Percentiles rank a stretch among this genome's conserved stretches.
Evolutionary conservation across 257 asterid genomes (phyloP).

Genomic region (Haberlea rhodopensis): DNA sequence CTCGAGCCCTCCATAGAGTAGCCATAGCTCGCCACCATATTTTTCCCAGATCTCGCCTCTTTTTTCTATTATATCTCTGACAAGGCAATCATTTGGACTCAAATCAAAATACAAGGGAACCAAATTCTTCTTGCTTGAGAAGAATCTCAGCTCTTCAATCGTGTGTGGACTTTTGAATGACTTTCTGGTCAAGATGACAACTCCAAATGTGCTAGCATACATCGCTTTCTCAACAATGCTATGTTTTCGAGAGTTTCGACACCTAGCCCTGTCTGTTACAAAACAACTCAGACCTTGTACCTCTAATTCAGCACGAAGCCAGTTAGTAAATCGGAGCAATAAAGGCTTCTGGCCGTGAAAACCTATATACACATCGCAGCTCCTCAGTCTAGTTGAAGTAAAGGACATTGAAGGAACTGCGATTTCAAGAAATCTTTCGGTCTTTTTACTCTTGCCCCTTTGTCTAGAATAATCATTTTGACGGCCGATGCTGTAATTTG

Average conservation of each 20-base stretch:
- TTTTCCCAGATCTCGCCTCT: conserved; percentile 96
- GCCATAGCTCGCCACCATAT: conserved; percentile 93
- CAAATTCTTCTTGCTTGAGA: conserved; percentile 85
- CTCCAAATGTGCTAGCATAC: conserved; percentile 81
- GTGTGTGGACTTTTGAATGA: conserved; percentile 82
- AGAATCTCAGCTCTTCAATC: conserved; percentile 78
- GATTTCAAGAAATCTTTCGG: conserved; percentile 45
- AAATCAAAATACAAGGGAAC: conserved; percentile 87
- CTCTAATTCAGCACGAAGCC: conserved; percentile 89
- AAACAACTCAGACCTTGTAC: conserved; percentile 83
- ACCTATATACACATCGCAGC: conserved; percentile 82
- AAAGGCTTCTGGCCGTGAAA: conserved; percentile 71
- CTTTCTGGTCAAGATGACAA: conserved; percentile 78
- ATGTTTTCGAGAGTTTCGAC: conserved; percentile 68
- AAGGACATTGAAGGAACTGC: conserved; percentile 55
- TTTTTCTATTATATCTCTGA: conserved; percentile 79
- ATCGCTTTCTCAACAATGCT: conserved; percentile 63
- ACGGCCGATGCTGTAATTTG: conserved; percentile 38
- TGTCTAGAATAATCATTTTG: conserved; percentile 40
- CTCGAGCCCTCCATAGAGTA: conserved; percentile 79
- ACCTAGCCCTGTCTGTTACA: conserved; percentile 67
- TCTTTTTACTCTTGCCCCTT: conserved; percentile 47
- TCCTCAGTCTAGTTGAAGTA: conserved; percentile 57
- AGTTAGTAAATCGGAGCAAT: conserved; percentile 60
- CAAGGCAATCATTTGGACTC: conserved; percentile 87